These are phyloP conservation scores for Porpolomopsis calyptriformis DNA, from an alignment of 768 basidiomycete species.

Conservation along the genomic window DNA sequence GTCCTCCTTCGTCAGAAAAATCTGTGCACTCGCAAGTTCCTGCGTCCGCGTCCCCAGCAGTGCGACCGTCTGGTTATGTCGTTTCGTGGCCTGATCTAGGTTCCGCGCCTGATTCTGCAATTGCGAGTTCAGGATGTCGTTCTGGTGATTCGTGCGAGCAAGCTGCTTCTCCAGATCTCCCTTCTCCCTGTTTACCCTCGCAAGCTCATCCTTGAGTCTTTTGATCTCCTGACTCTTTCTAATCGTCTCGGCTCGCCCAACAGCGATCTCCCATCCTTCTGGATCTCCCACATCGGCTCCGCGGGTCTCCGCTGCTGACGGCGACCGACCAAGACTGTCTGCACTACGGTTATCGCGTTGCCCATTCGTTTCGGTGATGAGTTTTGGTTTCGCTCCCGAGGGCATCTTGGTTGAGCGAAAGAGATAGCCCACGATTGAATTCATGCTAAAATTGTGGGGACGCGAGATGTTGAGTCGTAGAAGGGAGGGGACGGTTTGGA, in stretches of 20 bases:
- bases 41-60: constrained; percentile 25
- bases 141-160: neutral
- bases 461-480: too few relatives aligned
- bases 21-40: constrained; percentile 36
- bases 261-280: neutral
- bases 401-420: neutral
- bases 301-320: too few relatives aligned
- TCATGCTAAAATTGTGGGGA: neutral
- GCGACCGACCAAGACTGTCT: neutral
- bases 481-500: too few relatives aligned
- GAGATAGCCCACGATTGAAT: neutral
- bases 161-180: neutral
- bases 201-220: neutral
- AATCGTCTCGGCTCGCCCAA: neutral
- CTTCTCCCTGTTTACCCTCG: neutral
- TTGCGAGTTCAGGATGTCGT: neutral
- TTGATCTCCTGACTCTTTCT: neutral
- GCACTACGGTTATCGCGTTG: neutral
- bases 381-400: neutral
- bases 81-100: neutral
- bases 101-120: neutral
- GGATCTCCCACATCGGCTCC: neutral
- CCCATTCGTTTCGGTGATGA: neutral
- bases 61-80: constrained; percentile 3
- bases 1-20: constrained; percentile 34